Evolutionary conservation across 441 rosid genomes (phyloP).

Genomic region (Rhodomyrtus psidioides): DNA sequence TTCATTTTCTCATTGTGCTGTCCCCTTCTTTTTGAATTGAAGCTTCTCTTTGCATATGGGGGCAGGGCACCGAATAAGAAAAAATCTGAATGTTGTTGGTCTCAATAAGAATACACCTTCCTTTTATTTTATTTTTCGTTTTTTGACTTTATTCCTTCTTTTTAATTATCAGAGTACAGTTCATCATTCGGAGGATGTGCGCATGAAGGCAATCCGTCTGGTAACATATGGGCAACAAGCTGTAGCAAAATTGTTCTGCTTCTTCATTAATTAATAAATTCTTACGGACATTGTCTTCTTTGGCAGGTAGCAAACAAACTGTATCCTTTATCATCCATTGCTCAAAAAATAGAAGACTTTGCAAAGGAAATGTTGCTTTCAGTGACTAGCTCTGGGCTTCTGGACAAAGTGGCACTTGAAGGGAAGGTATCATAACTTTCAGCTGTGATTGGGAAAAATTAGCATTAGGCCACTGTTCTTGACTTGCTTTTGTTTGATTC

Average conservation of each 20-base stretch:
- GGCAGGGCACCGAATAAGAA: neutral
- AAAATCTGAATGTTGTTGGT: neutral
- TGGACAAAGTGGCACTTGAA: slow-evolving; percentile 40
- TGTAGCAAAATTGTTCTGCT: neutral
- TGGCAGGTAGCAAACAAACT: slow-evolving; percentile 95
- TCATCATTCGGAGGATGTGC: slow-evolving; percentile 94
- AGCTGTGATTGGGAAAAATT: neutral
- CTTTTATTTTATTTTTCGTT: neutral
- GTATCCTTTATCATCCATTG: slow-evolving; percentile 64
- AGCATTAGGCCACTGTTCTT: neutral
- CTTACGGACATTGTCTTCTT: slow-evolving; percentile 16
- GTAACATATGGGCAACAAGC: slow-evolving; percentile 32
- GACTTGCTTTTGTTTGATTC: neutral
- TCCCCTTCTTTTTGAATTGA: neutral
- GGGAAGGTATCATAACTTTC: slow-evolving; percentile 46
- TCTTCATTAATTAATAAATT: neutral
- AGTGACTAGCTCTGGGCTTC: slow-evolving; percentile 30
- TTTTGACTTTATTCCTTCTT: slow-evolving; percentile 14
- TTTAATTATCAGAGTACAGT: slow-evolving; percentile 65
- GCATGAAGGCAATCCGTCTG: slow-evolving; percentile 99
- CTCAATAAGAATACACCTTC: neutral
- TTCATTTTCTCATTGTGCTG: neutral
- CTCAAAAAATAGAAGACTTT: slow-evolving; percentile 88
- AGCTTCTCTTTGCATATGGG: neutral
- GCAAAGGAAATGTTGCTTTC: slow-evolving; percentile 67